Base-by-base conservation (phyloP, 78 protist genomes). In the Dictyostelium brefeldianum region DNA sequence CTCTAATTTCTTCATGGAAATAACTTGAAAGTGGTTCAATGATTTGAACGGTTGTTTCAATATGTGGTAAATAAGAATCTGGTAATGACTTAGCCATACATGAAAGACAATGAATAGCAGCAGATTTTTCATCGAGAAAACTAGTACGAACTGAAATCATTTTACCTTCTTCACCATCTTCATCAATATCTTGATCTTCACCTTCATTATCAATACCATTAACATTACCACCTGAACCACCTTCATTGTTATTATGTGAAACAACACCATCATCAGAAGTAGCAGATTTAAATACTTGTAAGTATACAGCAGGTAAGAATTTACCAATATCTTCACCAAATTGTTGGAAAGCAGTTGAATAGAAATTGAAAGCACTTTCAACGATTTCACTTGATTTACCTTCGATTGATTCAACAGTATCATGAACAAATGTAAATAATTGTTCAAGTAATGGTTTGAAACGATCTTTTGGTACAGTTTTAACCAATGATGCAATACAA, bases 121-220 rank as follows among this genome's bases (percentile, higher is more conserved):
- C 78, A 0, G 65, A 17, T 65, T 90, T 90, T 36, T 80, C 89
- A 29, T 90, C 90, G 51, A 90, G 47, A 47, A 90, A 67, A 12
- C 62, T 17, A 3, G 94, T 80, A 17, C 83, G 5, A 8, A 90
- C 89, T 27, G 15, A 80, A 8, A 5, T 46, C 15, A n/a, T 47
- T 57, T 10, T 31, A 20, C 20, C 43, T 3, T 62, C 87, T 4
- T 57, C 73, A 46, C 47, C 84, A 10, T 89, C 82, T 11, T 59
- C 83, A 7, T 90, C 80, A 51, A 43, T 65, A 15, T 53, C 74
- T 56, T 78, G 59, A 2, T 75, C 83, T n/a, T 89, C 94, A 67
- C 75, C 75, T 10, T 90, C 95, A 8, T 83, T 90, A 36, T 82
- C 89, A 57, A 90, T 80, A 65, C 89, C 85, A 7, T 29, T 48